Conservation (phyloP, 192 early-diverging fungal species). For the Coemansia sp. region DNA sequence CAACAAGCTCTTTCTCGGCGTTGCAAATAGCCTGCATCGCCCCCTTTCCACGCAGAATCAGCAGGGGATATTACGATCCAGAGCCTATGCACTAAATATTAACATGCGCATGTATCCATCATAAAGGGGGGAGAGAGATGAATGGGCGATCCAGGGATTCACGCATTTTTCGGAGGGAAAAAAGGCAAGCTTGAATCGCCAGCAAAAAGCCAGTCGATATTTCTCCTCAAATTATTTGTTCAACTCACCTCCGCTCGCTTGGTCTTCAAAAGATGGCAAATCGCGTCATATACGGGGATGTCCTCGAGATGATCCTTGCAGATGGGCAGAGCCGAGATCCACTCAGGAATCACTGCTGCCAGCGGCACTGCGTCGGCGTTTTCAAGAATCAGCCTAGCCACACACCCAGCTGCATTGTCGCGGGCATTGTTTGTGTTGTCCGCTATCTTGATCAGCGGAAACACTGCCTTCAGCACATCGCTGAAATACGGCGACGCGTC, state of each 20-base stretch:
- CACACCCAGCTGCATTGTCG: constrained; percentile 81
- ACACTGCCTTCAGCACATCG: constrained; percentile 60
- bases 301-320: constrained; percentile 78
- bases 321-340: constrained; percentile 68
- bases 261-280: constrained; percentile 63
- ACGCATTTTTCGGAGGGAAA: background rate
- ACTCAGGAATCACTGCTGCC: constrained; percentile 67
- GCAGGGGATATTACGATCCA: background rate
- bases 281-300: constrained; percentile 68
- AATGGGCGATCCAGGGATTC: constrained; percentile 6
- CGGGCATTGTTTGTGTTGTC: constrained; percentile 51
- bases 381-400: constrained; percentile 70
- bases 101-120: background rate
- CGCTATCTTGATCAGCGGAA: constrained; percentile 59
- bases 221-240: background rate
- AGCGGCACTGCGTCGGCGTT: constrained; percentile 69
- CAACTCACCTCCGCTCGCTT: constrained; percentile 46
- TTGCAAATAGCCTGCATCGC: background rate
- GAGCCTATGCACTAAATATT: constrained; percentile 2
- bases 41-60: background rate
- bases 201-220: background rate
- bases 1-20: no score
- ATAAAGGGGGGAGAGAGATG: background rate
- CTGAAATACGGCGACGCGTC: constrained; percentile 70
- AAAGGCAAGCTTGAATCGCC: background rate